Percentiles rank a stretch among this genome's conserved stretches.
Conservation (phyloP, 331 rosid species). For the Malus hybrid region DNA sequence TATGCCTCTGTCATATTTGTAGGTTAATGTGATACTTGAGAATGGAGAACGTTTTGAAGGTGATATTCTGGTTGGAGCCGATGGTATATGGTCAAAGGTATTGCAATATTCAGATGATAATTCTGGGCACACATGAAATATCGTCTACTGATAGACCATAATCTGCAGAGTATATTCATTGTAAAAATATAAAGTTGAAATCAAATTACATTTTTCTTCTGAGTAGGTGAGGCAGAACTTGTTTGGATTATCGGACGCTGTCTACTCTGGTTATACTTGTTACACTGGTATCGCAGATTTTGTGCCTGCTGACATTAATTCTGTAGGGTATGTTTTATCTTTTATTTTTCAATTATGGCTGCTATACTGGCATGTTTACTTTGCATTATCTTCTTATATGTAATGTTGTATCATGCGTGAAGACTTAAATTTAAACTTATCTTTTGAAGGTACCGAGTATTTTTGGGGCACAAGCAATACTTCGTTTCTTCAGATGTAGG, state of each 20-base stretch:
- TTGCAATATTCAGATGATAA: not conserved
- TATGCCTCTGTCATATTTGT: conserved; percentile 13
- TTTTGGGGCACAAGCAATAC: conserved; percentile 97
- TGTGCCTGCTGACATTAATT: conserved; percentile 82
- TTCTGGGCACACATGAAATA: not conserved
- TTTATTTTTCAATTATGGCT: not conserved
- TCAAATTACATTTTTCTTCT: not conserved
- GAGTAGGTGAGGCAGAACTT: conserved; percentile 67
- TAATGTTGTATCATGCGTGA: conserved; percentile 4
- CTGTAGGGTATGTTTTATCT: conserved; percentile 67
- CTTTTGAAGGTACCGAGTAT: conserved; percentile 82
- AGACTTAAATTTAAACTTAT: conserved; percentile 23
- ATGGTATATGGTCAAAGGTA: conserved; percentile 98
- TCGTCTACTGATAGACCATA: not conserved
- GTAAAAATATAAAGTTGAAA: not conserved
- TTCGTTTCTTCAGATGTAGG: conserved; percentile 97
- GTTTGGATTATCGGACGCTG: conserved; percentile 61
- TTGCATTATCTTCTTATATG: not conserved
- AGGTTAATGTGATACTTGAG: conserved; percentile 79
- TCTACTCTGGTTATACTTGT: conserved; percentile 89
- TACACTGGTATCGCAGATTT: conserved; percentile 92
- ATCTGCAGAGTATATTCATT: not conserved
- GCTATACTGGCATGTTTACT: not conserved
- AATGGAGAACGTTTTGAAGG: conserved; percentile 79
- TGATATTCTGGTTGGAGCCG: conserved; percentile 94